phyloP scores from a whole-genome alignment of 768 basidiomycete species.

The Tulasnella sp. region DNA sequence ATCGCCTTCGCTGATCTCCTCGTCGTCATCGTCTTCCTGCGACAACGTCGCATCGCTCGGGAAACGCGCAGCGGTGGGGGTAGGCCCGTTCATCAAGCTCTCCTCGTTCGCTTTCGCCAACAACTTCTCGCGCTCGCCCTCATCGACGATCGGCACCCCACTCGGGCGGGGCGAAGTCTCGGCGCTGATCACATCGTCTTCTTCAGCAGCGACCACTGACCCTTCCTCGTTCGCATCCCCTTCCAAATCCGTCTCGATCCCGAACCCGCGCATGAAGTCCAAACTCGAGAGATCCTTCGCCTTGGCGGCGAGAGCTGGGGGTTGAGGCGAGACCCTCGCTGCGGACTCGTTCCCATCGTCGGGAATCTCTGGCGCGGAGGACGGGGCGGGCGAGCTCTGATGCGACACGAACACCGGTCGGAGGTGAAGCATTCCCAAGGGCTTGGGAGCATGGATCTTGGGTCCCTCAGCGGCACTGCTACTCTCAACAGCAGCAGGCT shows the following conservation, averaged over 20 bases:
- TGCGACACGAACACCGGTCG: conserved; percentile 11
- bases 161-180: conserved; percentile 32
- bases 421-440: conserved; percentile 7
- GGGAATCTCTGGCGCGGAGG: background rate
- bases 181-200: conserved; percentile 35
- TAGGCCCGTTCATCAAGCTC: background rate
- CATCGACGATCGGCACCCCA: conserved; percentile 1
- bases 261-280: conserved; percentile 71
- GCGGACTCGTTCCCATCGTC: background rate
- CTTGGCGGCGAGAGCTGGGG: conserved; percentile 37
- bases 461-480: conserved; percentile 6
- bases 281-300: conserved; percentile 42
- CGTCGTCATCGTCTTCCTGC: background rate
- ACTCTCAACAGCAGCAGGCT: background rate
- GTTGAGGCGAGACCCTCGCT: conserved; percentile 15
- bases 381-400: background rate
- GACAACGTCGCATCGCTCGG: background rate
- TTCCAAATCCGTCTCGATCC: conserved; percentile 60
- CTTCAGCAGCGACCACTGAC: conserved; percentile 22
- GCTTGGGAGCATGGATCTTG: conserved; percentile 13
- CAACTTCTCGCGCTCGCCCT: background rate
- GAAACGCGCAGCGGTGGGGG: conserved; percentile 1
- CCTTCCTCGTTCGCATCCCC: conserved; percentile 23
- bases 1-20: background rate
- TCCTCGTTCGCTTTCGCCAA: background rate